A percentile compares a stretch with the other conserved stretches of the same genome.
Conservation (phyloP, 306 rosid genomes). For the Fragaria ananassa region DNA sequence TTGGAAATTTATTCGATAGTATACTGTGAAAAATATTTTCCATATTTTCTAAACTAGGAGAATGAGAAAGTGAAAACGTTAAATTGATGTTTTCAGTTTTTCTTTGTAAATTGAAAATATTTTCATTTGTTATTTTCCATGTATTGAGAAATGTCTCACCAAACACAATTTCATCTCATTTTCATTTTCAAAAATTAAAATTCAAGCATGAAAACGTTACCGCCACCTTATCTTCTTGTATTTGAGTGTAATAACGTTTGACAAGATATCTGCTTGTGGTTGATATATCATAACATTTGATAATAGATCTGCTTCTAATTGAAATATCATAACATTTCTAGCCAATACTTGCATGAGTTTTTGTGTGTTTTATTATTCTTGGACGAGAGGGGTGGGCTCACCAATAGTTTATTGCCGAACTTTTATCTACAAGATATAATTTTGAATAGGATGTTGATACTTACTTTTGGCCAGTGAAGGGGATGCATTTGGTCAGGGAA, state of each 20-base stretch:
- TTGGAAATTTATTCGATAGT: too few relatives aligned
- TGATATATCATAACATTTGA: background rate
- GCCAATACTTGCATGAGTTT: background rate
- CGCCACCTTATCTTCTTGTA: background rate
- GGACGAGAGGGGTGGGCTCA: background rate
- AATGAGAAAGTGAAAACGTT: too few relatives aligned
- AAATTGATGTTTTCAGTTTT: too few relatives aligned
- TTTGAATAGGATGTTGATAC: conserved; percentile 52
- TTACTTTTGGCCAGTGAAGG: conserved; percentile 99
- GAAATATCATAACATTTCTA: background rate
- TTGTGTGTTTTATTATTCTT: background rate
- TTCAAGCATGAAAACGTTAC: too few relatives aligned
- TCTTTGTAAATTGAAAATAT: too few relatives aligned
- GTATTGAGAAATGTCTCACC: too few relatives aligned
- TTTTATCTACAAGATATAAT: conserved; percentile 16
- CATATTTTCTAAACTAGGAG: too few relatives aligned
- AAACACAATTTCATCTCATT: too few relatives aligned
- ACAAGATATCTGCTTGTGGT: background rate
- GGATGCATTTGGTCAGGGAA: conserved; percentile 99
- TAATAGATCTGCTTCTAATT: background rate
- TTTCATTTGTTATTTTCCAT: too few relatives aligned
- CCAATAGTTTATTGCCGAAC: background rate
- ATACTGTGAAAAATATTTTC: too few relatives aligned
- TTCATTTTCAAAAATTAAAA: too few relatives aligned
- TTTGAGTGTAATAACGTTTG: background rate